phyloP scores from a whole-genome alignment of 106 monocot species.

The Dactylorhiza incarnata region DNA sequence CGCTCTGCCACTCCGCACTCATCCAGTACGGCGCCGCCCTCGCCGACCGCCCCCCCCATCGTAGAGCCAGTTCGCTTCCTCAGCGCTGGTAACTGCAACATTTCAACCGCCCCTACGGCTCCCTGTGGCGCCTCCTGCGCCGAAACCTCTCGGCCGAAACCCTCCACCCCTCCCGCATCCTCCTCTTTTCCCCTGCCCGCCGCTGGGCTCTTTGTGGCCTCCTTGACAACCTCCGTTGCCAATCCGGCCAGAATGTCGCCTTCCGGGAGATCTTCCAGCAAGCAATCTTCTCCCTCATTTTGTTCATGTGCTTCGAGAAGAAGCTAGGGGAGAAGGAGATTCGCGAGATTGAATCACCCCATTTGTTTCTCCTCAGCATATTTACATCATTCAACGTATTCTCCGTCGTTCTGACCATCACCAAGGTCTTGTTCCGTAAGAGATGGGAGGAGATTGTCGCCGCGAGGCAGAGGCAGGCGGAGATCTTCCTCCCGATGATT shows the following conservation, averaged over 20 bases:
- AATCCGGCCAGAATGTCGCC: neutral
- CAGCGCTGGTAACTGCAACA: neutral
- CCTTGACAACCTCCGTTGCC: neutral
- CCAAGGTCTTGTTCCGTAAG: constrained; percentile 10
- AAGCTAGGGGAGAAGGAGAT: constrained; percentile 6
- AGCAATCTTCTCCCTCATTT: constrained; percentile 3
- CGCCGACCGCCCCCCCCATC: neutral
- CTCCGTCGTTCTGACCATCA: neutral
- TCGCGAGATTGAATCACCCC: constrained; percentile 2
- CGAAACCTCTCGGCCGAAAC: constrained; percentile 9
- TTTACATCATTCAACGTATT: neutral
- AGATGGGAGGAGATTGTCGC: constrained; percentile 7
- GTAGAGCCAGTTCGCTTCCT: neutral
- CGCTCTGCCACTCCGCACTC: constrained; percentile 7
- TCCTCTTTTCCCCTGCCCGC: constrained; percentile 1
- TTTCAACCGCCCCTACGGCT: constrained; percentile 3
- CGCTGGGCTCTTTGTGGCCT: constrained; percentile 1
- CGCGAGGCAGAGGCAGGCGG: constrained; percentile 5
- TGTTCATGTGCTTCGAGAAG: constrained; percentile 12
- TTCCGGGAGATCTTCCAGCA: constrained; percentile 1
- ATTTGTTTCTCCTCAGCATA: neutral
- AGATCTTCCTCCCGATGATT: constrained; percentile 19
- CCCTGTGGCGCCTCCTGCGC: constrained; percentile 11
- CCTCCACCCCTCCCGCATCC: neutral
- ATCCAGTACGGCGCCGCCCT: constrained; percentile 1